A percentile compares a stretch with the other conserved stretches of the same genome.
These are phyloP conservation scores for Sporormia fimetaria DNA, from an alignment of 495 filamentous ascomycete genomes.

Conservation along the genomic window DNA sequence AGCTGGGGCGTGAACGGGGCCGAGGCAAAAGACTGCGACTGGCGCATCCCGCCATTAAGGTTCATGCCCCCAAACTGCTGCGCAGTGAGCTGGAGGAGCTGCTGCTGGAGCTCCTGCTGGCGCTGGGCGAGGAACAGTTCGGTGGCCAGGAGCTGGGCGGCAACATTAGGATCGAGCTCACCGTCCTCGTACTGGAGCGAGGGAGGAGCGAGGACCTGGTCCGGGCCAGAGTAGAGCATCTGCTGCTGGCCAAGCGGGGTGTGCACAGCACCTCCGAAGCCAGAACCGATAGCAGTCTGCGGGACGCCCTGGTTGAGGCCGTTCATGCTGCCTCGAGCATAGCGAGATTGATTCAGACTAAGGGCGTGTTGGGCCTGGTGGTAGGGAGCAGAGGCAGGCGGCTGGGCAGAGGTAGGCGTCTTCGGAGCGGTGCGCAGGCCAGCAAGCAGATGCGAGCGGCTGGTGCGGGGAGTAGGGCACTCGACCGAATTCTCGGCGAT, in stretches of 20 bases:
- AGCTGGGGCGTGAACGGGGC: constrained; percentile 38
- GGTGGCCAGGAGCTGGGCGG: constrained; percentile 73
- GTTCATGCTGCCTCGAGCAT: constrained; percentile 32
- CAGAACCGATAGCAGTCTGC: constrained; percentile 50
- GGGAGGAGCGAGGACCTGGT: constrained; percentile 80
- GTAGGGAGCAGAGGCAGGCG: constrained; percentile 51
- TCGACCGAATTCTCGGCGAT: constrained; percentile 56
- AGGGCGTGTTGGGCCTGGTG: constrained; percentile 41
- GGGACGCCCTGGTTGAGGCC: constrained; percentile 40
- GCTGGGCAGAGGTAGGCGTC: constrained; percentile 45
- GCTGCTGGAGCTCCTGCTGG: constrained; percentile 70
- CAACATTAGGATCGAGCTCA: constrained; percentile 68
- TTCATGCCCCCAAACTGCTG: constrained; percentile 72
- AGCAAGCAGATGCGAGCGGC: constrained; percentile 86
- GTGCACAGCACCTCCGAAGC: constrained; percentile 35
- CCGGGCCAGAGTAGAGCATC: constrained; percentile 58
- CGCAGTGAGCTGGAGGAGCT: constrained; percentile 38
- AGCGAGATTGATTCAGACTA: constrained; percentile 38
- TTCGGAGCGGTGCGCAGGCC: constrained; percentile 89
- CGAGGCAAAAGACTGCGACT: constrained; percentile 32
- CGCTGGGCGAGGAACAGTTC: constrained; percentile 79
- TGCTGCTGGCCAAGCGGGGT: constrained; percentile 40
- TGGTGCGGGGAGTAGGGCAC: constrained; percentile 75
- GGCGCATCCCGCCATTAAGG: constrained; percentile 36
- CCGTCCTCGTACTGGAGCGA: constrained; percentile 54